phyloP scores from a whole-genome alignment of 2,329 filamentous ascomycete genomes.

The Hypoxylon sp. region DNA sequence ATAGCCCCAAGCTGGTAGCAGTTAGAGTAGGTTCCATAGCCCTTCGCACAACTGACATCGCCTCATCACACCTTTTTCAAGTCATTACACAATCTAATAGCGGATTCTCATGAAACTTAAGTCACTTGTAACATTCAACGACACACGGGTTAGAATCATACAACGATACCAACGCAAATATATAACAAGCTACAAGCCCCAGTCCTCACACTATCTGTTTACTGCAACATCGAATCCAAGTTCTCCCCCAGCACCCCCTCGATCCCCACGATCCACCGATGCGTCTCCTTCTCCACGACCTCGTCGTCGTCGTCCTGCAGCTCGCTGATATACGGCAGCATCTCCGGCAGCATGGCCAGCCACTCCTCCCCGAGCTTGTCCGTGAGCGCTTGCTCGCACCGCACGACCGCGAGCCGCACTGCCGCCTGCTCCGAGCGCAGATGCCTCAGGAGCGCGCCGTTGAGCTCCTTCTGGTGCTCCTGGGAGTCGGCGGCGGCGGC shows the following conservation, averaged over 20 bases:
- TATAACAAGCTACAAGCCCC: neutral
- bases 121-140: neutral
- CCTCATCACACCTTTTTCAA: neutral
- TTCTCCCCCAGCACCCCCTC: constrained; percentile 91
- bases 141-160: neutral
- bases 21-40: too few relatives aligned
- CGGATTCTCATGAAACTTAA: neutral
- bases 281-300: constrained; percentile 87
- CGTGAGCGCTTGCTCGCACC: constrained; percentile 83
- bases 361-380: constrained; percentile 90
- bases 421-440: constrained; percentile 78
- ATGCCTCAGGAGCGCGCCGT: constrained; percentile 79
- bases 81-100: neutral
- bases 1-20: too few relatives aligned
- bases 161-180: neutral
- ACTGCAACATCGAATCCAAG: constrained; percentile 91
- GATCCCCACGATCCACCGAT: constrained; percentile 90
- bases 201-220: constrained; percentile 44
- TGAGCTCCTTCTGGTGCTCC: constrained; percentile 92
- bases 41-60: neutral
- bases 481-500: constrained; percentile 84
- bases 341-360: constrained; percentile 90
- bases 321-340: constrained; percentile 96
- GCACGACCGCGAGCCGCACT: constrained; percentile 84
- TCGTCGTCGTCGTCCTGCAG: constrained; percentile 97